These are phyloP conservation scores for Boletus vermiculosoides DNA, from an alignment of 768 basidiomycete genomes.

Conservation along the genomic window DNA sequence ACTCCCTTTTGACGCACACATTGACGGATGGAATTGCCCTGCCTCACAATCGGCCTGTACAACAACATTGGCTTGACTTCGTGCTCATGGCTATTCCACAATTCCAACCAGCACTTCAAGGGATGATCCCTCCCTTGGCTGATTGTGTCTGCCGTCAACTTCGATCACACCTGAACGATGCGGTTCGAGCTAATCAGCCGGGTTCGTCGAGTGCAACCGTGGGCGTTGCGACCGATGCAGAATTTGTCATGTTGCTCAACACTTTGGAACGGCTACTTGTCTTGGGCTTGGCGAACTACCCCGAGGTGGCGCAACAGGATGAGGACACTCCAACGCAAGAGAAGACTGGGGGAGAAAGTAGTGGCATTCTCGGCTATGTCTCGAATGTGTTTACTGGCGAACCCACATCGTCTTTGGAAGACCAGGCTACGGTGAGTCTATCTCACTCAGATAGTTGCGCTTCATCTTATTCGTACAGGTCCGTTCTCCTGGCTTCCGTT, in stretches of 20 bases:
- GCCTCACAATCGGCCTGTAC: conserved; percentile 67
- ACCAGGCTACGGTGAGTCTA: conserved; percentile 54
- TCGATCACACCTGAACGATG: conserved; percentile 52
- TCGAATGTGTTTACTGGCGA: conserved; percentile 89
- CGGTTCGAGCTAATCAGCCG: conserved; percentile 42
- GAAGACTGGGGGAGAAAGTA: conserved; percentile 51
- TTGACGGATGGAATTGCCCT: conserved; percentile 77
- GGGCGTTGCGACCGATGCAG: conserved; percentile 68
- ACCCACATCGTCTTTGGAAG: conserved; percentile 47
- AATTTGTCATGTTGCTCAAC: conserved; percentile 81
- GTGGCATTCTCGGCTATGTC: conserved; percentile 83
- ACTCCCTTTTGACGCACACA: conserved; percentile 72
- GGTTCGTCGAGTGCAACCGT: conserved; percentile 42
- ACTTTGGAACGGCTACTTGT: conserved; percentile 80
- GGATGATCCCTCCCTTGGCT: conserved; percentile 67
- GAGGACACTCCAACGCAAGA: conserved; percentile 56
- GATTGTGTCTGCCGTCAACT: conserved; percentile 80
- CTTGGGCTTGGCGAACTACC: conserved; percentile 61
- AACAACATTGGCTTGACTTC: conserved; percentile 98
- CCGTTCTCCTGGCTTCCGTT: conserved; percentile 71
- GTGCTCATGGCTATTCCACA: conserved; percentile 87
- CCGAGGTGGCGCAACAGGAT: conserved; percentile 49
- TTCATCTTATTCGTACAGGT: conserved; percentile 35
- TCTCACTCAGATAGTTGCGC: background rate
- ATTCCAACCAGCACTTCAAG: conserved; percentile 69